Base-by-base conservation (phyloP, 306 rosid species). In the Quercus suber region DNA sequence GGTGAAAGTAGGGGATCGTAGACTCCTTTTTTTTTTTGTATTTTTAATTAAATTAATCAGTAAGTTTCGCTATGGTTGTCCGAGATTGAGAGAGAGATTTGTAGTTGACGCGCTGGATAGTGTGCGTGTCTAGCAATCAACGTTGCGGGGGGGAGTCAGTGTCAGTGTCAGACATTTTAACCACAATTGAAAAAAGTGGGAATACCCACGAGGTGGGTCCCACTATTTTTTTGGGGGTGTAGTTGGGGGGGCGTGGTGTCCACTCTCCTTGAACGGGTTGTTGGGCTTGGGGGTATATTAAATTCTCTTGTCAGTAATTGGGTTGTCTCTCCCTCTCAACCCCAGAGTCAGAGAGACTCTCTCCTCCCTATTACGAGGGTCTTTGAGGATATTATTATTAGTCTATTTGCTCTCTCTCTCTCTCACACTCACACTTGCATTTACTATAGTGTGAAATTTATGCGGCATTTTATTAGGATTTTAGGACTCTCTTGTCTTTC, bases 241-340 rank as follows among this genome's bases (percentile, higher is more conserved):
- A 84, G 86, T 89, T 85, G 87, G 90, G n/a, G 55, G 92, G 18
- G 51, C 88, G 91, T 93, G 87, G 15, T 0, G 0, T 23, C 31
- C 90, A 90, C 91, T 84, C 78, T 63, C 91, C 58, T 13, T 33
- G 67, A 10, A 9, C 0, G 43, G 74, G 65, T 75, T 21, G 79
- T 71, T 12, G 17, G 41, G 41, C 41, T 35, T 6, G 64, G 55
- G 60, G 73, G 43, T 60, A 61, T 51, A 53, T 20, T 76, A 64
- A 73, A 83, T 75, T 81, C 72, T 68, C 10, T 53, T 73, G 59
- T 74, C 73, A 60, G 75, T 89, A 65, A 80, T 84, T 77, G 80
- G 85, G 67, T 79, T 79, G 85, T 64, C 81, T 65, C 37, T 43
- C 76, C 53, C 81, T 65, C 3, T 37, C 45, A 8, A 37, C 45